Percentiles rank a stretch among this genome's conserved stretches.
phyloP scores from a whole-genome alignment of 139 green algal species.

The Chlamydomonas applanata region DNA sequence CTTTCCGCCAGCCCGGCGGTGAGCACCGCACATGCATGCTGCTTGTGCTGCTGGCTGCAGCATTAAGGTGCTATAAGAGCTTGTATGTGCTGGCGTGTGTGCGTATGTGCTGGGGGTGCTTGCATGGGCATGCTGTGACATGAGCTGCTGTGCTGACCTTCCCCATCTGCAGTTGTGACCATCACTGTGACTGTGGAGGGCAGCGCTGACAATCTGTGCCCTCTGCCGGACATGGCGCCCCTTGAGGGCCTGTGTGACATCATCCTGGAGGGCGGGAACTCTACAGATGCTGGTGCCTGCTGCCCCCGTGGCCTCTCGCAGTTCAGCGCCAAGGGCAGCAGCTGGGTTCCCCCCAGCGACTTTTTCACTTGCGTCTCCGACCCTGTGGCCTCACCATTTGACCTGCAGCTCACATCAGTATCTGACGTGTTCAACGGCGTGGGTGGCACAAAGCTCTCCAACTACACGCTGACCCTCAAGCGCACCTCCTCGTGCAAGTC shows the following conservation, averaged over 20 bases:
- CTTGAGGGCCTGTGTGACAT: constrained; percentile 26
- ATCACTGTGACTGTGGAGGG: constrained; percentile 26
- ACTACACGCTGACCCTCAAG: constrained; percentile 20
- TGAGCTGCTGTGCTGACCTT: no score
- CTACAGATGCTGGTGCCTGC: constrained; percentile 16
- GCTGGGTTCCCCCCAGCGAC: not conserved
- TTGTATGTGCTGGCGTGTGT: no score
- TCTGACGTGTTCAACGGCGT: not conserved
- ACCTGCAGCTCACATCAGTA: constrained; percentile 6
- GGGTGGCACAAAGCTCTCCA: not conserved
- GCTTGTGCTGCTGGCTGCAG: no score
- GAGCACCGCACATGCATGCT: not conserved
- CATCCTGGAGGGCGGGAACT: constrained; percentile 17
- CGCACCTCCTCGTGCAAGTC: not conserved
- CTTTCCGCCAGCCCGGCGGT: not conserved
- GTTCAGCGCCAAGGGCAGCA: not conserved
- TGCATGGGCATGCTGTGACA: no score
- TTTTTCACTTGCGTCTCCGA: constrained; percentile 15
- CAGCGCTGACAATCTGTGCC: constrained; percentile 19
- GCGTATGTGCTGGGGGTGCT: no score
- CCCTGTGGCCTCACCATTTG: not conserved
- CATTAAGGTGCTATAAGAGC: no score
- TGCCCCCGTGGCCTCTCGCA: constrained; percentile 20
- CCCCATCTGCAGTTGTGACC: constrained; percentile 14
- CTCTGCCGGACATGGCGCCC: constrained; percentile 14